Evolutionary conservation across 208 protist species (phyloP).

Genomic region (Novymonas esmeraldas): DNA sequence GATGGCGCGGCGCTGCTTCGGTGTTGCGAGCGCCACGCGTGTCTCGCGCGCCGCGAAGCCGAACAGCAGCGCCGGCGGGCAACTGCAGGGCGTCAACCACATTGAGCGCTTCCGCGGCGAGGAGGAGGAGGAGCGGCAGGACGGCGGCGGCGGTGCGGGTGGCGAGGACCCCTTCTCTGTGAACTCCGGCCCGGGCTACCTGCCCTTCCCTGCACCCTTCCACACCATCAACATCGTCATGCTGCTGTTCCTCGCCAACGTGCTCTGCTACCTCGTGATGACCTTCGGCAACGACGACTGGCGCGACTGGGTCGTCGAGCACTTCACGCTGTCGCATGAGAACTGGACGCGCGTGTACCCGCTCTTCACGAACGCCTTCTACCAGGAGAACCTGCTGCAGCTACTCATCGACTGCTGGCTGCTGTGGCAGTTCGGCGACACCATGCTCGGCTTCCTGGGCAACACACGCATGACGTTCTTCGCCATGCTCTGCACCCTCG

Average conservation of each 20-base stretch:
- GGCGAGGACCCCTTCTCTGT: conserved; percentile 64
- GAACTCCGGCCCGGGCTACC: conserved; percentile 64
- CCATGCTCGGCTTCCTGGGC: conserved; percentile 86
- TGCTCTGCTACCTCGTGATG: conserved; percentile 83
- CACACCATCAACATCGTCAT: conserved; percentile 91
- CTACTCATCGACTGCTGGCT: conserved; percentile 88
- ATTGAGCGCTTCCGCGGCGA: conserved; percentile 53
- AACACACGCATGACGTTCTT: conserved; percentile 85
- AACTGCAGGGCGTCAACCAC: conserved; percentile 59
- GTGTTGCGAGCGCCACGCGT: conserved; percentile 3
- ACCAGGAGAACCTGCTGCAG: conserved; percentile 90
- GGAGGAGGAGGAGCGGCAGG: conserved; percentile 57
- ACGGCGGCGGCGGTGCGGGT: conserved; percentile 39
- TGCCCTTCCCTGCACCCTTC: conserved; percentile 86
- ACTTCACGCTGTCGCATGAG: conserved; percentile 88
- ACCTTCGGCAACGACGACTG: conserved; percentile 76
- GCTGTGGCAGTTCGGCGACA: conserved; percentile 84
- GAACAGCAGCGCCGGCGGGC: conserved; percentile 17
- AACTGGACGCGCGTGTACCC: conserved; percentile 83
- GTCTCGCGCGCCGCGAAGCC: conserved; percentile 10
- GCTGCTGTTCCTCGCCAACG: conserved; percentile 78
- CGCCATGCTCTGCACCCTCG: conserved; percentile 64
- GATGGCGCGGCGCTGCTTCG: conserved; percentile 16
- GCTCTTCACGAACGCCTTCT: conserved; percentile 86
- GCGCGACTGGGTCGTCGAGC: conserved; percentile 85